A percentile compares a stretch with the other conserved stretches of the same genome.
Conservation (phyloP, 805 yeast species). For the Candida corydali region DNA sequence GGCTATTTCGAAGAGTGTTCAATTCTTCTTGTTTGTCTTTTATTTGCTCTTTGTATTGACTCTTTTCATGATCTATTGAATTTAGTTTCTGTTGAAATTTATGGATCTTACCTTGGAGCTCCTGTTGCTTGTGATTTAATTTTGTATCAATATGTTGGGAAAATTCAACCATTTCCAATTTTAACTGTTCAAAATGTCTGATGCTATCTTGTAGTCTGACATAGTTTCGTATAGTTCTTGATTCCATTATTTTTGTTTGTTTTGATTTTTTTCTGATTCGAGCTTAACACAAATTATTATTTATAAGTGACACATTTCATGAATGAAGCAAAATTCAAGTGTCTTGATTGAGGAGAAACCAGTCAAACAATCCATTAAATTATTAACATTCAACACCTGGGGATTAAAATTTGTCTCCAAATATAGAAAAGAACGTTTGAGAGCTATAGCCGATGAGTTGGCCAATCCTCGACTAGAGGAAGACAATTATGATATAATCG, state of each 20-base stretch:
- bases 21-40: constrained; percentile 22
- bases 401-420: constrained; percentile 86
- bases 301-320: no score
- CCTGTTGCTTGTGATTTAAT: constrained; percentile 20
- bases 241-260: constrained; percentile 2
- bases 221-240: constrained; percentile 5
- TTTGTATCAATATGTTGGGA: constrained; percentile 1
- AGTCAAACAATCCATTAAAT: constrained; percentile 29
- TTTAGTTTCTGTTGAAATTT: constrained; percentile 25
- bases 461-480: constrained; percentile 28
- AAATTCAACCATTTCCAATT: constrained; percentile 2
- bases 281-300: no score
- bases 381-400: constrained; percentile 80
- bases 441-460: constrained; percentile 68
- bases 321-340: no score
- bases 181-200: constrained; percentile 1
- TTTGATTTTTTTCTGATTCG: constrained; percentile 5
- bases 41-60: constrained; percentile 27
- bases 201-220: constrained; percentile 3
- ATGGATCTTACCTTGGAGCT: constrained; percentile 30
- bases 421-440: constrained; percentile 56
- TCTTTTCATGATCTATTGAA: constrained; percentile 27
- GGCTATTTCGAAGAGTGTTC: constrained; percentile 18
- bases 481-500: constrained; percentile 71
- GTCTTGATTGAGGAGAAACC: neutral